Percentiles rank a stretch among this genome's conserved stretches.
phyloP scores from a whole-genome alignment of 2,329 filamentous ascomycete species.

The Coniochaeta pulveracea region DNA sequence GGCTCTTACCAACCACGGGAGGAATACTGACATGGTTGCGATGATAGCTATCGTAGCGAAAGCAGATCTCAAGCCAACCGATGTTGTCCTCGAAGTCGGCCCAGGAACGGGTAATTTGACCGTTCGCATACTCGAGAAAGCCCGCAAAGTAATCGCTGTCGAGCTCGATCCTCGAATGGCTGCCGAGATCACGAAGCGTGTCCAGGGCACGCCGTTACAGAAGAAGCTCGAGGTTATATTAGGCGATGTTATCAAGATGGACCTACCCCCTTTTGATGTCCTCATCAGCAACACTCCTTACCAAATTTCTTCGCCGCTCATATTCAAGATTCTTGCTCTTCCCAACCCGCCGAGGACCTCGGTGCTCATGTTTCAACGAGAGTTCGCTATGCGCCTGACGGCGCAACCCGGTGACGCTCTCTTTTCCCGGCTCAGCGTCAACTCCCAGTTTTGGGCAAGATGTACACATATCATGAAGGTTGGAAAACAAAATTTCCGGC shows the following conservation, averaged over 20 bases:
- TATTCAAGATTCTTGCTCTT: constrained; percentile 75
- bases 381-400: constrained; percentile 84
- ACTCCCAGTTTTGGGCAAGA: constrained; percentile 76
- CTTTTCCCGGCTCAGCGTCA: constrained; percentile 84
- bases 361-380: constrained; percentile 78
- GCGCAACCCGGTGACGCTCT: constrained; percentile 80
- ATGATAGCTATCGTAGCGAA: constrained; percentile 55
- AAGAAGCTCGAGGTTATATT: constrained; percentile 80
- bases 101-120: constrained; percentile 86
- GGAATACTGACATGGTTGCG: constrained; percentile 6
- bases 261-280: constrained; percentile 47
- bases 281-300: constrained; percentile 73
- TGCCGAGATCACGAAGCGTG: constrained; percentile 83
- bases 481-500: constrained; percentile 91
- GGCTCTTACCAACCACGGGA: background rate
- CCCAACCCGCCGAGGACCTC: constrained; percentile 71
- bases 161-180: constrained; percentile 96
- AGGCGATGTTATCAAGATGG: constrained; percentile 87
- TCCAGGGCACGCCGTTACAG: constrained; percentile 77
- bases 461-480: constrained; percentile 78
- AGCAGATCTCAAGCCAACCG: constrained; percentile 80
- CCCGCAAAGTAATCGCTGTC: constrained; percentile 69
- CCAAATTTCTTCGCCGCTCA: constrained; percentile 80
- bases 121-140: constrained; percentile 76
- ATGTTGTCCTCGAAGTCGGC: constrained; percentile 83